Percentiles rank a stretch among this genome's conserved stretches.
These are phyloP conservation scores for Amanita subjunquillea DNA, from an alignment of 768 basidiomycete genomes.

Conservation along the genomic window DNA sequence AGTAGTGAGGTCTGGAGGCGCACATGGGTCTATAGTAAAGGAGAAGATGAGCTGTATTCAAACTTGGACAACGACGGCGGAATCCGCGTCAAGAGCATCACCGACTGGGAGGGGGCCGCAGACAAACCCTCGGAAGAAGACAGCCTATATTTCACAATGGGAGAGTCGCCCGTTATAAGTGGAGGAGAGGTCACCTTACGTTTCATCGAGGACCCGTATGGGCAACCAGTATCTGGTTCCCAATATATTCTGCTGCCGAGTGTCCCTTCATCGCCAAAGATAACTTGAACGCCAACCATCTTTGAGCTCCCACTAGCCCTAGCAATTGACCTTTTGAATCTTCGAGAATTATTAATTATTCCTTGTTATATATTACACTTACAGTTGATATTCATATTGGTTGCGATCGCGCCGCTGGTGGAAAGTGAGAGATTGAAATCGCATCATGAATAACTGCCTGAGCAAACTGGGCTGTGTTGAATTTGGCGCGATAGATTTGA, in stretches of 20 bases:
- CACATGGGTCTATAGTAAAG: background rate
- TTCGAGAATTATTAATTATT: too few relatives aligned
- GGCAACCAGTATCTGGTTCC: background rate
- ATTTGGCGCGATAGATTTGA: too few relatives aligned
- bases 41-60: background rate
- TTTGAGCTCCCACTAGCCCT: too few relatives aligned
- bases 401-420: too few relatives aligned
- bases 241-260: background rate
- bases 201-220: constrained; percentile 1
- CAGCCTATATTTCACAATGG: constrained; percentile 1
- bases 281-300: too few relatives aligned
- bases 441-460: too few relatives aligned
- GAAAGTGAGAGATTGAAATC: too few relatives aligned
- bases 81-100: background rate
- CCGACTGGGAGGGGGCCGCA: background rate
- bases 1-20: background rate
- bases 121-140: background rate
- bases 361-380: too few relatives aligned
- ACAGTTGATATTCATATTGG: too few relatives aligned
- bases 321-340: too few relatives aligned
- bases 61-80: background rate
- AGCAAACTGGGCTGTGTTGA: too few relatives aligned
- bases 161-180: background rate
- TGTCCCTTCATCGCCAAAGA: background rate
- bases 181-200: constrained; percentile 1